These are phyloP conservation scores for Hemileccinum impolitum DNA, from an alignment of 768 basidiomycete genomes.

Conservation along the genomic window DNA sequence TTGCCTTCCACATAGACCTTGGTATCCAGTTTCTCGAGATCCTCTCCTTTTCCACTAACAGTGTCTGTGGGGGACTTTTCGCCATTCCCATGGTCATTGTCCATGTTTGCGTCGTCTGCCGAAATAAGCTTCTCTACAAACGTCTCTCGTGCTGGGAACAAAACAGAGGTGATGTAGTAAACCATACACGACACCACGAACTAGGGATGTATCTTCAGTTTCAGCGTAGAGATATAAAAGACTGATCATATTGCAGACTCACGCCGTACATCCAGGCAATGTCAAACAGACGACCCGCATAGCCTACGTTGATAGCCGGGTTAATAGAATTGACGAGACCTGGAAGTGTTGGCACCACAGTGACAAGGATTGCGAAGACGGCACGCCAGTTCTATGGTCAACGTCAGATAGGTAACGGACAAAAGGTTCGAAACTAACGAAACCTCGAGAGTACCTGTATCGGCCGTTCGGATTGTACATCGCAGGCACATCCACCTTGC, in stretches of 20 bases:
- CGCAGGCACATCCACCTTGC: constrained; percentile 75
- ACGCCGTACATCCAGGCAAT: constrained; percentile 81
- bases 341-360: constrained; percentile 71
- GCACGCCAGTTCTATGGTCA: constrained; percentile 74
- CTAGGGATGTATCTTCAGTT: constrained; percentile 4
- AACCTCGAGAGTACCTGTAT: constrained; percentile 74
- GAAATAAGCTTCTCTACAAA: constrained; percentile 28
- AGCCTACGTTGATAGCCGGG: constrained; percentile 56
- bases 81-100: background rate
- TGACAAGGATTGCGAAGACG: constrained; percentile 60
- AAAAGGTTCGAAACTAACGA: constrained; percentile 42
- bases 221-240: background rate
- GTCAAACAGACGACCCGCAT: constrained; percentile 55
- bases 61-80: background rate
- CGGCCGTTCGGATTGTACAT: constrained; percentile 80
- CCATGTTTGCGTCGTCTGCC: constrained; percentile 19
- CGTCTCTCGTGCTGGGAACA: constrained; percentile 30
- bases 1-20: too few relatives aligned
- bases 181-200: constrained; percentile 27
- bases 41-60: too few relatives aligned
- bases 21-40: too few relatives aligned
- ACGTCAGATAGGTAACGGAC: background rate
- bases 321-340: constrained; percentile 78
- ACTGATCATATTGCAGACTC: constrained; percentile 20
- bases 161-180: constrained; percentile 29